phyloP scores from a whole-genome alignment of 1,284 basidiomycete genomes.

The Leccinum fuscescens region DNA sequence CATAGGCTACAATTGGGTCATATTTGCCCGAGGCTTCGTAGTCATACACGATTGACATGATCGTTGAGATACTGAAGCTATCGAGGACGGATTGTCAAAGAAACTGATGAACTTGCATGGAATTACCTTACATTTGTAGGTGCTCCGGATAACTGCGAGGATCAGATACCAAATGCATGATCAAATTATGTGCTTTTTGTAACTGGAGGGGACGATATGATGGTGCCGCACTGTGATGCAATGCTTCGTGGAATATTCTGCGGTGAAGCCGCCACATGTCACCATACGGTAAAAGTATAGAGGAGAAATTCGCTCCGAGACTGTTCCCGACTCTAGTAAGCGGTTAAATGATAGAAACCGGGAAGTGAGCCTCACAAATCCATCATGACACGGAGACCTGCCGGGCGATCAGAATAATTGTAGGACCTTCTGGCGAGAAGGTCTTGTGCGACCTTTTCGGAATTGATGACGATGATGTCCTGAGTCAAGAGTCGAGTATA shows the following conservation, averaged over 20 bases:
- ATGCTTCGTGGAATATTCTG: slow-evolving; percentile 29
- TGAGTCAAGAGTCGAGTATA: slow-evolving; percentile 21
- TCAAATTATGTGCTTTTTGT: slow-evolving; percentile 21
- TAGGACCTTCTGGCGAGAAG: slow-evolving; percentile 22
- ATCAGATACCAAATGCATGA: slow-evolving; percentile 10
- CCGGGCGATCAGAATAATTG: slow-evolving; percentile 26
- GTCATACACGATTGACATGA: slow-evolving; percentile 28
- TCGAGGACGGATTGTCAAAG: neutral
- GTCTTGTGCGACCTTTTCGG: slow-evolving; percentile 24
- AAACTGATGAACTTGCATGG: neutral
- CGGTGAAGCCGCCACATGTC: slow-evolving; percentile 30
- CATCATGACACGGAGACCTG: slow-evolving; percentile 9
- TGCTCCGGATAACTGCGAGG: slow-evolving; percentile 12
- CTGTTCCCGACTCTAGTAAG: slow-evolving; percentile 7
- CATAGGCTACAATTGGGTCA: slow-evolving; percentile 21
- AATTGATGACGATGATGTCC: slow-evolving; percentile 24
- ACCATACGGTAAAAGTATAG: slow-evolving; percentile 24
- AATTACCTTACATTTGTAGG: slow-evolving; percentile 18
- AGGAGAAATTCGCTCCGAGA: slow-evolving; percentile 20
- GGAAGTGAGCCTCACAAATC: slow-evolving; percentile 18
- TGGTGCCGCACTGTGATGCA: slow-evolving; percentile 17
- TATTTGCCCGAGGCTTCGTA: slow-evolving; percentile 14
- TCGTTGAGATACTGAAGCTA: slow-evolving; percentile 21
- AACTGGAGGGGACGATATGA: slow-evolving; percentile 25
- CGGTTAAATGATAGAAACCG: neutral